These are phyloP conservation scores for Pseudogymnoascus sp. DNA, from an alignment of 2,329 filamentous ascomycete species.

Conservation along the genomic window DNA sequence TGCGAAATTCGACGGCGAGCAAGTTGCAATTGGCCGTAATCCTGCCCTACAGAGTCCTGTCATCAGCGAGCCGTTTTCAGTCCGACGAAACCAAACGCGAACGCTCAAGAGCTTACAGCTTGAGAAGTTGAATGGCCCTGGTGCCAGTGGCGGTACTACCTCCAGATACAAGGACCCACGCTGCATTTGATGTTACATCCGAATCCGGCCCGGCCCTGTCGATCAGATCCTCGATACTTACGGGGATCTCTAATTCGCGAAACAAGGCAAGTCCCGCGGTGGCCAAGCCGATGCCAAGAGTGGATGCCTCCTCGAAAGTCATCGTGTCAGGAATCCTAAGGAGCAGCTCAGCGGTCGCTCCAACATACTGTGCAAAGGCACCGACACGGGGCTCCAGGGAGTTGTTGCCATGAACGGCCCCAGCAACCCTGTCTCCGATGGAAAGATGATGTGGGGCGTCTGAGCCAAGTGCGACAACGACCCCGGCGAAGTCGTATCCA, in stretches of 20 bases:
- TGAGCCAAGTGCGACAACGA: conserved; percentile 39
- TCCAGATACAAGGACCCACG: conserved; percentile 37
- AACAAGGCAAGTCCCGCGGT: conserved; percentile 20
- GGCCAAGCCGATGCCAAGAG: conserved; percentile 23
- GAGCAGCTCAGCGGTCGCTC: conserved; percentile 30
- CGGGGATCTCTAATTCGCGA: conserved; percentile 17
- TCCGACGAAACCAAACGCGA: not conserved
- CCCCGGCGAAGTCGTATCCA: conserved; percentile 41
- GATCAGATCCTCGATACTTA: conserved; percentile 13
- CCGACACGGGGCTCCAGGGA: conserved; percentile 21
- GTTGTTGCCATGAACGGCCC: conserved; percentile 28
- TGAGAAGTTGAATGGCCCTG: conserved; percentile 38
- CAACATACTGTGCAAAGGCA: conserved; percentile 38
- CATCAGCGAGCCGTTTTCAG: not conserved
- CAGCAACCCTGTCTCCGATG: conserved; percentile 42
- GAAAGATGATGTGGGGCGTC: conserved; percentile 32
- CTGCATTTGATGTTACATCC: conserved; percentile 6
- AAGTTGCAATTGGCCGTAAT: conserved; percentile 32
- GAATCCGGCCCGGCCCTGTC: not conserved
- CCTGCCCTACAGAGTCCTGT: not conserved
- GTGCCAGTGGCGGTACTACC: conserved; percentile 39
- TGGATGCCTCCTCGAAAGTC: conserved; percentile 21
- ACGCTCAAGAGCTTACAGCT: conserved; percentile 21
- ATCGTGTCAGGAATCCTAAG: conserved; percentile 28
- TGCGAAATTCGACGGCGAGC: conserved; percentile 36